Evolutionary conservation across 2,329 filamentous ascomycete genomes (phyloP), one percentile per base, ranked within the genome.

Genomic region (Coniella lustricola): DNA sequence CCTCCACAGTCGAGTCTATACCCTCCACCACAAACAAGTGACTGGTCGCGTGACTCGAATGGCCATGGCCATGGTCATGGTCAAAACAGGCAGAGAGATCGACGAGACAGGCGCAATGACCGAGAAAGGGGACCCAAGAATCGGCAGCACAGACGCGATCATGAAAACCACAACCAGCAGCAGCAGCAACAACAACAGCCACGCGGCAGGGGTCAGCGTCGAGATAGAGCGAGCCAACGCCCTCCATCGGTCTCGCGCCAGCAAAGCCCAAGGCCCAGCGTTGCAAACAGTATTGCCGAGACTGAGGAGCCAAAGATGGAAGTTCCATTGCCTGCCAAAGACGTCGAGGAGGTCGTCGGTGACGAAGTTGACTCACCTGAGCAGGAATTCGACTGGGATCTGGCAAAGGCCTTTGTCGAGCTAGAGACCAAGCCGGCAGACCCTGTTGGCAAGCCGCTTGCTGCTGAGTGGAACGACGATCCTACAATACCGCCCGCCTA

Each of bases 381-480:
- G 42, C 56, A 65, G 13, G 61, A 65, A 12, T 66, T 62, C 36
- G 60, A 68, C 14, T 70, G 69, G 64, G 67, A 73, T 7, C 59
- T 66, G 47, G 55, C 67, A 36, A 59, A 57, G 9, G 61, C 70
- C 4, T 73, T 74, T 47, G 58, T 62, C 9, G 67, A 70, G 35
- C 53, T 60, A 31, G 49, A 60, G 4, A 54, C 53, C 10, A 66
- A 67, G 48, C 62, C 64, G 7, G 67, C 69, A n/a, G 72, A 75
- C 33, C 67, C 70, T n/a, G 67, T 74, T 46, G 70, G 68, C 12
- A 72, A 67, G 50, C 72, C 72, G 17, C 60, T 76, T 1, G 64
- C 70, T 3, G 54, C 58, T 14, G 59, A 62, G 16, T 75, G 71
- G 50, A 68, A 63, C 34, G 70, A 73, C 17, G 66, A 70, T 14